Evolutionary conservation across 2,329 filamentous ascomycete genomes (phyloP), one percentile per base, ranked within the genome.

Genomic region (Colletotrichum higginsianum): DNA sequence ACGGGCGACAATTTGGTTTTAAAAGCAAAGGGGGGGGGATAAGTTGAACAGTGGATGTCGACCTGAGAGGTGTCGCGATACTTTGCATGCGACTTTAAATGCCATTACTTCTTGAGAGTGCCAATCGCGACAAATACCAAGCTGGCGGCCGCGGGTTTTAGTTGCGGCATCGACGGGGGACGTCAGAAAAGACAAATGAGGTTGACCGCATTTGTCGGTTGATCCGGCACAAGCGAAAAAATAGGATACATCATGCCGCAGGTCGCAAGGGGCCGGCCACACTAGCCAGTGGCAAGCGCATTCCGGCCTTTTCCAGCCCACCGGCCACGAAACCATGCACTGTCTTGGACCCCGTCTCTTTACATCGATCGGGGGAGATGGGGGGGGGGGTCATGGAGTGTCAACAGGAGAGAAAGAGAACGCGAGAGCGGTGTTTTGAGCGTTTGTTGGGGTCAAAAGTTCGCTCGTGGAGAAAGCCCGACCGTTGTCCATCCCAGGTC

Each of bases 121-220:
- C 30, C 18, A 49, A 35, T 35, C 58, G 13, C 26, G 44, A 38
- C 18, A n/a, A 35, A 55, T 21, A 16, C 26, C 52, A 30, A 23
- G 23, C 23, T 18, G 50, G 50, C 52, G 52, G 30, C 52, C 52
- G 30, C n/a, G 11, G 38, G 44, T 35, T 30, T 46, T 30, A 16
- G 50, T 23, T 38, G 52, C 44, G 40, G 52, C 23, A 38, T 58
- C 26, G 52, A 58, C 50, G 55, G 64, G 42, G 49, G 61, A 70
- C 53, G 53, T 72, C 53, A 70, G 60, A 70, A 69, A 60, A 56
- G 55, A 60, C 69, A 70, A 49, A 56, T 53, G 65, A 70, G 53
- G 61, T 72, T 61, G 70, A 66, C 66, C 66, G 66, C 66, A 69
- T 64, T 57, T 61, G 66, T 72, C 69, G 66, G 66, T 71, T 72